Base-by-base conservation (phyloP, 108 stramenopile genomes). In the Hondaea fermentalgiana region DNA sequence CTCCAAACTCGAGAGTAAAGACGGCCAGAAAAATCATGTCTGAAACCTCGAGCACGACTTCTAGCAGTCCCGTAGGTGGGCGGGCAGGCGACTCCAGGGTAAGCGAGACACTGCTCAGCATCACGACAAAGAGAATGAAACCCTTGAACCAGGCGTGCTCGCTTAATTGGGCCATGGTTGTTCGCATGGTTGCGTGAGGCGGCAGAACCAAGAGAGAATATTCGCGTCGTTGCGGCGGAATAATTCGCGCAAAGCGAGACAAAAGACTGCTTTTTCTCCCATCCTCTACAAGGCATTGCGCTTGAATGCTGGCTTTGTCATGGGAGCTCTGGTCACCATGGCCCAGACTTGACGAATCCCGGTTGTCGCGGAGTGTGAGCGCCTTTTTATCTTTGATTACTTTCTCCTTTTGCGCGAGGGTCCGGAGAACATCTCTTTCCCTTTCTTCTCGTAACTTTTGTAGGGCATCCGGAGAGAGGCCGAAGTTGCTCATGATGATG, bases 401-500 rank as follows among this genome's bases (percentile, higher is more conserved):
- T 69, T 23, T 69, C 64, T 69, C 64, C 10, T 69, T 42, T 14
- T 42, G 64, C 25, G 64, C 25, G 6, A 69, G 14, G 21, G 64
- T 23, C 21, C 64, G 64, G 10, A 69, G 42, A 14, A 23, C 64
- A 28, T 3, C 3, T 3, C 25, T 23, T 69, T 69, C 64, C 42
- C 17, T 69, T 12, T 69, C 64, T 10, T 12, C 8, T 2, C 64
- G 64, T 23, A 69, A 23, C 25, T 69, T 8, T 12, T 42, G 64
- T 10, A 69, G 64, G 42, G 64, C 64, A 42, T 69, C 64, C 42
- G 72, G 92, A 23, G 76, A 87, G 49, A 87, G 72, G 35, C 91
- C 92, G 87, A 94, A 95, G 44, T 92, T 89, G 47, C 92, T 91
- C n/a, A 95, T 89, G 28, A 95, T 92, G 47, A 94, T 90, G 29